Conservation (phyloP, 2,329 filamentous ascomycete genomes). For the Aspergillus sp. region DNA sequence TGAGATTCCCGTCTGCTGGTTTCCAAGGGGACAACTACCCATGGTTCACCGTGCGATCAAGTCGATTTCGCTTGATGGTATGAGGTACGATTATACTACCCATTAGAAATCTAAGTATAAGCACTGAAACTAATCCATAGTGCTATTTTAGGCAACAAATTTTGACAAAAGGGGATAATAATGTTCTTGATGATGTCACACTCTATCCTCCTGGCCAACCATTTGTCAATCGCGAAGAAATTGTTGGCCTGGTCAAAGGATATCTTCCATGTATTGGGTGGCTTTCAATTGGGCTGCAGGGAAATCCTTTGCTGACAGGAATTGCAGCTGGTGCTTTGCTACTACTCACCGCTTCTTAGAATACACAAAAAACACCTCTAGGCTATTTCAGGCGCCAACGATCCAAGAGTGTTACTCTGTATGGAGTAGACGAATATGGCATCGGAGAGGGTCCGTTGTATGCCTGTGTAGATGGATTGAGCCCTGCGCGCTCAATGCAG, state of each 20-base stretch:
- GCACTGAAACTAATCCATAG: background rate
- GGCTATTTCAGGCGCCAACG: too few species aligned
- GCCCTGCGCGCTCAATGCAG: too few species aligned
- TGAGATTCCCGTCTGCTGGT: constrained; percentile 11
- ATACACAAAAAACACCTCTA: too few species aligned
- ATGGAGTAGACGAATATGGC: too few species aligned
- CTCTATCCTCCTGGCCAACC: constrained; percentile 12
- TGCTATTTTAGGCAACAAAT: constrained; percentile 11
- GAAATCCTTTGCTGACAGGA: background rate
- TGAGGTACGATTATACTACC: background rate
- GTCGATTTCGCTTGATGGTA: constrained; percentile 1
- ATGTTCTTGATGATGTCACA: constrained; percentile 12
- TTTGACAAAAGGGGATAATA: constrained; percentile 20
- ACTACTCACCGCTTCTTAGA: too few species aligned
- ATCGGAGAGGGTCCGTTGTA: too few species aligned
- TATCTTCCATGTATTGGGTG: constrained; percentile 14
- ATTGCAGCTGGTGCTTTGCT: background rate
- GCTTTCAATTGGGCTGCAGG: background rate
- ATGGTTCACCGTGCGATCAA: constrained; percentile 12
- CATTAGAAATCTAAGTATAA: background rate
- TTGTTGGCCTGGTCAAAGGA: constrained; percentile 16
- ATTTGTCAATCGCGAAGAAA: constrained; percentile 11
- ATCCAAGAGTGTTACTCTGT: too few species aligned
- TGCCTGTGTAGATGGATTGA: too few species aligned
- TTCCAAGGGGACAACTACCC: constrained; percentile 5